Evolutionary conservation across 73 alveolate genomes (phyloP), one percentile per base, ranked within the genome.

Genomic region (Paramecium pentaurelia): DNA sequence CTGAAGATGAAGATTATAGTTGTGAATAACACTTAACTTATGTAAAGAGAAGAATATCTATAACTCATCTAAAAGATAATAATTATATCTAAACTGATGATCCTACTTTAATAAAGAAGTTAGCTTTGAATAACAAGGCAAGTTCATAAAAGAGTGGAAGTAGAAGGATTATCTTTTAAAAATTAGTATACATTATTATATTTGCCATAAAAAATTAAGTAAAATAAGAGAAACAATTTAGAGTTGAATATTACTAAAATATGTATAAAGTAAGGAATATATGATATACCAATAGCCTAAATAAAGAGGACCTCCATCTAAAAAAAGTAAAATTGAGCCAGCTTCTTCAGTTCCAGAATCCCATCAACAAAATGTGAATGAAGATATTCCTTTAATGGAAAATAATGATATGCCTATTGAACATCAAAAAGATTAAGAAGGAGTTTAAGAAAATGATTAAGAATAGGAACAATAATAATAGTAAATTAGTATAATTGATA

Each of bases 1-100:
- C 58, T 12, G 88, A 75, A 75, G 88, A 75, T 75, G 60, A 75
- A 12, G 88, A 75, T 8, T 75, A 38, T 42, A 75, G 60, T 75
- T 75, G 68, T 37, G 88, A 75, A n/a, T 36, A 75, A 10, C 88
- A 75, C n/a, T 75, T 75, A 38, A 75, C 88, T 38, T 75, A 37
- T 75, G 60, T 38, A 2, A 75, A 75, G 25, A 75, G 88, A 42
- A 75, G 88, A 38, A 38, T 38, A 12, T 75, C 88, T 5, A 38
- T 75, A 8, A 38, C 88, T 30, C 60, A 36, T 38, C 18, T 75
- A 36, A 75, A 38, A 27, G 68, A 75, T n/a, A 38, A 75, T 4
- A 75, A 75, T 75, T 75, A 42, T 38, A 38, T 75, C 18, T 22
- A 75, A 22, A 25, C 36, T 75, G 88, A 75, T n/a, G 88, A 75